phyloP scores from a whole-genome alignment of 495 filamentous ascomycete species.

The Penicillium lividum region DNA sequence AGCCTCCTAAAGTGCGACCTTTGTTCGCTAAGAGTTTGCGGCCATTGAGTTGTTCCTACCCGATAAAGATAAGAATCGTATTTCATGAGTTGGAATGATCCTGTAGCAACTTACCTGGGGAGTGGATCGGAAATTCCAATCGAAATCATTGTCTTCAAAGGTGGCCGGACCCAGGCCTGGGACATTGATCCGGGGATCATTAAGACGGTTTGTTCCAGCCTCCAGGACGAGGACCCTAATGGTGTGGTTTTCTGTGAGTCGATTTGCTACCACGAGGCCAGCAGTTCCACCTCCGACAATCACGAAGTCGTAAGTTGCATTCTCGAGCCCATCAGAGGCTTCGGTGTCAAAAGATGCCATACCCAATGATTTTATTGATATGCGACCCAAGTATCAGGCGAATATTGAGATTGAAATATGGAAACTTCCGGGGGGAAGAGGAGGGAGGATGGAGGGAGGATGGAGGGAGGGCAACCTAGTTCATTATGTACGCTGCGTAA shows the following conservation, averaged over 20 bases:
- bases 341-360: slow-evolving; percentile 19
- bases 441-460: no score
- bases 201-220: slow-evolving; percentile 46
- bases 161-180: slow-evolving; percentile 42
- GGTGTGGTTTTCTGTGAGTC: slow-evolving; percentile 45
- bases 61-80: no score
- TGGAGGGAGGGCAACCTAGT: no score
- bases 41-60: slow-evolving; percentile 26
- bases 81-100: no score
- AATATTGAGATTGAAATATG: no score
- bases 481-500: no score
- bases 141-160: slow-evolving; percentile 49
- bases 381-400: no score
- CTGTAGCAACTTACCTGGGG: slow-evolving; percentile 41
- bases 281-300: slow-evolving; percentile 44
- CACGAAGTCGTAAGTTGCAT: slow-evolving; percentile 17
- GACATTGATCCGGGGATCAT: slow-evolving; percentile 41
- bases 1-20: slow-evolving; percentile 58
- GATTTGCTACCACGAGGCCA: slow-evolving; percentile 49
- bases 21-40: slow-evolving; percentile 26
- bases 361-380: neutral
- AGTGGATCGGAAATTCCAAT: slow-evolving; percentile 54
- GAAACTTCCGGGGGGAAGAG: no score
- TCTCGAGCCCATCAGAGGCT: slow-evolving; percentile 6
- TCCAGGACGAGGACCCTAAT: slow-evolving; percentile 54